Percentiles rank a stretch among this genome's conserved stretches.
These are phyloP conservation scores for Dactylonectria macrodidyma DNA, from an alignment of 2,329 filamentous ascomycete genomes.

Conservation along the genomic window DNA sequence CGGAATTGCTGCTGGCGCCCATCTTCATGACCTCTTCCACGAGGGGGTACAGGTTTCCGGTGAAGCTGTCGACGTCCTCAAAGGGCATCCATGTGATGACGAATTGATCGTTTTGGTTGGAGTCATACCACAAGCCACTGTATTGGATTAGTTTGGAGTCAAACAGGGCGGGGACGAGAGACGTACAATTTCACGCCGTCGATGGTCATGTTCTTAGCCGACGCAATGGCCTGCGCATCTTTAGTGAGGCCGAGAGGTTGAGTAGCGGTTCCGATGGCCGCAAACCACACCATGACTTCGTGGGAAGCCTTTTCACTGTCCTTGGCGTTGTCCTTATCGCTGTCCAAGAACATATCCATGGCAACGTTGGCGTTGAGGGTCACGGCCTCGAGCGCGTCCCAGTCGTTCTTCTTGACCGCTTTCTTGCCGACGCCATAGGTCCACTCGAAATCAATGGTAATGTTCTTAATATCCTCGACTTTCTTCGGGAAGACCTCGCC, in stretches of 20 bases:
- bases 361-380: slow-evolving; percentile 69
- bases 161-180: neutral
- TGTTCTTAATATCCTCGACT: slow-evolving; percentile 55
- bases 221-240: slow-evolving; percentile 40
- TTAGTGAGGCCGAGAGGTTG: slow-evolving; percentile 61
- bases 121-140: slow-evolving; percentile 59
- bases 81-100: slow-evolving; percentile 66
- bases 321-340: slow-evolving; percentile 56
- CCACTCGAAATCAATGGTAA: slow-evolving; percentile 65
- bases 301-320: slow-evolving; percentile 60
- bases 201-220: slow-evolving; percentile 53
- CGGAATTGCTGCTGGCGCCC: slow-evolving; percentile 54
- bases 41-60: slow-evolving; percentile 63
- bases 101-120: slow-evolving; percentile 58
- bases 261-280: slow-evolving; percentile 60
- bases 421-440: slow-evolving; percentile 63
- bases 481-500: slow-evolving; percentile 58
- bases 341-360: slow-evolving; percentile 71
- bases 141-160: neutral
- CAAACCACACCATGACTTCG: slow-evolving; percentile 73
- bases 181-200: slow-evolving; percentile 61
- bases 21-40: slow-evolving; percentile 57
- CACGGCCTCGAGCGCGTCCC: slow-evolving; percentile 51
- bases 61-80: slow-evolving; percentile 56
- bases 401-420: slow-evolving; percentile 53